Base-by-base conservation (phyloP, 2,329 filamentous ascomycete genomes). In the Pestalotiopsis sp. region DNA sequence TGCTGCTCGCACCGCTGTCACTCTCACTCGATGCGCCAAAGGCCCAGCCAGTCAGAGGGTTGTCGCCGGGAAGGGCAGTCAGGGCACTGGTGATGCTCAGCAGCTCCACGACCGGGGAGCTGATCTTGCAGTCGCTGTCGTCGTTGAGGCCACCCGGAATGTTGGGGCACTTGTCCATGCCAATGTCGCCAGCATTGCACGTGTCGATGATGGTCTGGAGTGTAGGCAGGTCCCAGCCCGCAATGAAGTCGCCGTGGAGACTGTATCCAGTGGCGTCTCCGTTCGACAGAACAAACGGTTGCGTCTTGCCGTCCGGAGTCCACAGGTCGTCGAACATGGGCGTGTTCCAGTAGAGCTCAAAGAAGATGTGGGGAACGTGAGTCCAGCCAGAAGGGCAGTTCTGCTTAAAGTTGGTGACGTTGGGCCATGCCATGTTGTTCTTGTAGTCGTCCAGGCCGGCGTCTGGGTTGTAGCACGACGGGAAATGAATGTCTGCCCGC, bases 221-320 rank as follows among this genome's bases (percentile, higher is more conserved):
- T 60, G 86, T 84, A 36, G 82, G 78, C 70, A 87, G 83, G 72
- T 94, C 89, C 92, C 92, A 94, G 17, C 88, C 92, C 71, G 92
- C 89, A 72, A 92, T 80, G 81, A 94, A 94, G 79, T 94, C 92
- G 62, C 85, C 91, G 79, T 94, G 92, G 70, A 86, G 86, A 73
- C 88, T 89, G 81, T 88, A 93, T 68, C 92, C 92, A 12, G 92
- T 92, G 23, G 85, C 82, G 68, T 94, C 91, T 59, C 91, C 91
- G 75, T 90, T 90, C 72, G 91, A 83, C 58, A 92, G 87, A 66
- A 93, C 89, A 74, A 93, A 93, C 12, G 90, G 90, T 80, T 89
- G 87, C 27, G 76, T 77, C 73, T 86, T 87, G 69, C 85, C 82
- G 72, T 85, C 82, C 60, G 83, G 80, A n/a, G 83, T 82, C 87